Evolutionary conservation across 2,329 filamentous ascomycete genomes (phyloP).

Genomic region (Ceratocystis albifundus): DNA sequence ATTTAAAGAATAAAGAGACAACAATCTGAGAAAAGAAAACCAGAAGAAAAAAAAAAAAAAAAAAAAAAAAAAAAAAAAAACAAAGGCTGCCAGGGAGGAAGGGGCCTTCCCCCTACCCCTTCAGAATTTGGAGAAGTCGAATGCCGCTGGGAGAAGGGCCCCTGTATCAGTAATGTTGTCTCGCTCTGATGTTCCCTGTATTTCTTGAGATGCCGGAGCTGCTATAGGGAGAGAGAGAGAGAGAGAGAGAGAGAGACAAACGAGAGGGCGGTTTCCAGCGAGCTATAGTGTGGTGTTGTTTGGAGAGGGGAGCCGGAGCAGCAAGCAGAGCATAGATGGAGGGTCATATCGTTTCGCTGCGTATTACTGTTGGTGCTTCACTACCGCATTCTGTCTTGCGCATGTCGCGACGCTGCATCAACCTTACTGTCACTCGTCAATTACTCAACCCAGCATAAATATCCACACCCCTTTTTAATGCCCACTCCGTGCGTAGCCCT

Average conservation of each 20-base stretch:
- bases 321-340: too few relatives aligned
- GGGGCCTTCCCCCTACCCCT: not conserved
- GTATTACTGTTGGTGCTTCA: too few relatives aligned
- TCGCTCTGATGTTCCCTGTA: not conserved
- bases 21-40: slow-evolving; percentile 22
- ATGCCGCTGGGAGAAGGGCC: not conserved
- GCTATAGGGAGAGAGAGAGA: too few relatives aligned
- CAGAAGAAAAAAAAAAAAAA: slow-evolving; percentile 19
- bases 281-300: too few relatives aligned
- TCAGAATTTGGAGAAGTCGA: not conserved
- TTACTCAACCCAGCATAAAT: not conserved
- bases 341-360: too few relatives aligned
- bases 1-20: slow-evolving; percentile 17
- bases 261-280: not conserved
- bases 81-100: not conserved
- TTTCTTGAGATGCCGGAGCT: not conserved
- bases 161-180: not conserved
- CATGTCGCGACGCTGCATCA: too few relatives aligned
- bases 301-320: too few relatives aligned
- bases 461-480: not conserved
- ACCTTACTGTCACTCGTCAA: too few relatives aligned
- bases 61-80: slow-evolving; percentile 22
- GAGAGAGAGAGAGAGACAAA: too few relatives aligned
- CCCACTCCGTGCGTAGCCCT: not conserved
- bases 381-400: too few relatives aligned